Percentiles rank a stretch among this genome's conserved stretches.
Conservation (phyloP, 306 rosid genomes). For the Leucaena leucocephala region DNA sequence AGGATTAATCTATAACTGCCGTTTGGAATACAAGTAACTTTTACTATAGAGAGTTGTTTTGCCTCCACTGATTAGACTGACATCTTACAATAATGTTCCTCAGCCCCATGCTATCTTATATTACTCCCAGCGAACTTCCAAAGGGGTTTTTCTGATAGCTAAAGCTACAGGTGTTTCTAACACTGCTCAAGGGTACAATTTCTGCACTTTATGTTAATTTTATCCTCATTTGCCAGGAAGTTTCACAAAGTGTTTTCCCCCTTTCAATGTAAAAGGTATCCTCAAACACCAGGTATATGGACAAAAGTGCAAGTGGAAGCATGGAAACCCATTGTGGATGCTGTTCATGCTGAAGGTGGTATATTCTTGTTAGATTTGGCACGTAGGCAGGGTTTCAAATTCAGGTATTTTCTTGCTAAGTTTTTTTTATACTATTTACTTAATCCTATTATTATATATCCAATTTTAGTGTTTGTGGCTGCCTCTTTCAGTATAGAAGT, state of each 20-base stretch:
- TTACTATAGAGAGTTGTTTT: slow-evolving; percentile 44
- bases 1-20: no score
- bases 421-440: no score
- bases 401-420: slow-evolving; percentile 25
- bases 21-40: no score
- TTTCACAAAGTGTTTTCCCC: neutral
- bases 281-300: slow-evolving; percentile 44
- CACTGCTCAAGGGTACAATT: slow-evolving; percentile 58
- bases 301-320: slow-evolving; percentile 58
- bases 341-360: slow-evolving; percentile 63
- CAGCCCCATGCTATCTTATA: slow-evolving; percentile 61
- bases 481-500: no score
- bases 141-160: slow-evolving; percentile 52
- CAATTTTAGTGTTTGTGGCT: no score
- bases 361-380: slow-evolving; percentile 54
- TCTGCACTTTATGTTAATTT: neutral
- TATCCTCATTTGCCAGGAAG: neutral
- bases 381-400: slow-evolving; percentile 48
- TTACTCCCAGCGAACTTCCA: slow-evolving; percentile 61
- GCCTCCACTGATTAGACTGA: slow-evolving; percentile 52
- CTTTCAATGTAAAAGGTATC: neutral
- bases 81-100: slow-evolving; percentile 53
- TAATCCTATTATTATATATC: no score
- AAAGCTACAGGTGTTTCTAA: slow-evolving; percentile 60
- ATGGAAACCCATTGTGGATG: slow-evolving; percentile 55